phyloP scores from a whole-genome alignment of 2,329 filamentous ascomycete genomes.

The Dichotomopilus funicola region DNA sequence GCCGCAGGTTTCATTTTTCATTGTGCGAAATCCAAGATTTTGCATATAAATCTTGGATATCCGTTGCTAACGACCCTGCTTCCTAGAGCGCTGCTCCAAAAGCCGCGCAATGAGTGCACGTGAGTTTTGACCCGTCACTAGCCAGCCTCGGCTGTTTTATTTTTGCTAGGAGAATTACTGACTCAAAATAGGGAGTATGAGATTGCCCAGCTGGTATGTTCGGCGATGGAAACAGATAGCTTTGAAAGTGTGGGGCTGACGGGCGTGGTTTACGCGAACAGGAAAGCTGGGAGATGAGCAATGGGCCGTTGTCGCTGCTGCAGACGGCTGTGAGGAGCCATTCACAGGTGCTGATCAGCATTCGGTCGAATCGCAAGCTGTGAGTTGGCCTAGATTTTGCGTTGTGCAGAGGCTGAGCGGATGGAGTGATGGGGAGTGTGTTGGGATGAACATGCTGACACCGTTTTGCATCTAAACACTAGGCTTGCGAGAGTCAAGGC shows the following conservation, averaged over 20 bases:
- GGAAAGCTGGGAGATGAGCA: conserved; percentile 38
- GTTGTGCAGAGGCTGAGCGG: no score
- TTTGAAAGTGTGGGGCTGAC: not conserved
- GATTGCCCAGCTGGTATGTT: conserved; percentile 54
- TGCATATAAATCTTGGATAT: no score
- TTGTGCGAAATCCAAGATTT: no score
- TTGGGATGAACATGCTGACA: conserved; percentile 1
- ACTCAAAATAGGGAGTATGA: conserved; percentile 68
- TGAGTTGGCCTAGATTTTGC: conserved; percentile 6
- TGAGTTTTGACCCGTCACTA: conserved; percentile 11
- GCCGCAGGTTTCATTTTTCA: no score
- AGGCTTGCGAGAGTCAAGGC: conserved; percentile 88
- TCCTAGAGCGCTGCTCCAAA: conserved; percentile 21
- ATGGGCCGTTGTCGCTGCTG: conserved; percentile 82
- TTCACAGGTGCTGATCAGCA: conserved; percentile 92
- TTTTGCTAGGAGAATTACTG: not conserved
- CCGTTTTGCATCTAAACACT: not conserved
- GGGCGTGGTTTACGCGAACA: conserved; percentile 37
- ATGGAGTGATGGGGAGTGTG: no score
- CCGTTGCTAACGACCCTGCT: conserved; percentile 10
- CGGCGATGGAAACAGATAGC: conserved; percentile 12
- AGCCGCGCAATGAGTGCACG: conserved; percentile 25
- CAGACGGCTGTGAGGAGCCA: conserved; percentile 94
- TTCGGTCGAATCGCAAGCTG: conserved; percentile 97
- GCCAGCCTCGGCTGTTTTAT: not conserved